These are phyloP conservation scores for Penicillium tannophilum DNA, from an alignment of 495 filamentous ascomycete species.

Conservation along the genomic window DNA sequence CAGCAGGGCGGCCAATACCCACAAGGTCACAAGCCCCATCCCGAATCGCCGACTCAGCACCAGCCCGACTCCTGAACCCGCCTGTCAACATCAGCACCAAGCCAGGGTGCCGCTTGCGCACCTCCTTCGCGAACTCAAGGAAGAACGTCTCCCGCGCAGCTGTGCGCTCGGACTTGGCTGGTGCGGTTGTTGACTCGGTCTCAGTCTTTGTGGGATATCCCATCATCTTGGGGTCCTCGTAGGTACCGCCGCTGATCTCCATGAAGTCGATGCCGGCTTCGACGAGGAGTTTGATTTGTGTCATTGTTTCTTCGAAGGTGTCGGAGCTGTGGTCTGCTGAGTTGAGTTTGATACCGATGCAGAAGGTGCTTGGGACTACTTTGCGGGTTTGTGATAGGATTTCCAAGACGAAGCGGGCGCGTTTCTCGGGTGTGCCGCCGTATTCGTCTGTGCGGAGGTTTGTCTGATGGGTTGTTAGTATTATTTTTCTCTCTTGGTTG, in stretches of 20 bases:
- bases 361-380: slow-evolving; percentile 50
- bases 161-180: slow-evolving; percentile 41
- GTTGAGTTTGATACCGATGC: slow-evolving; percentile 64
- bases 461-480: slow-evolving; percentile 25
- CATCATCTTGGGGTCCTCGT: slow-evolving; percentile 54
- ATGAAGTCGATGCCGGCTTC: slow-evolving; percentile 62
- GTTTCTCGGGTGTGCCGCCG: slow-evolving; percentile 48
- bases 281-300: slow-evolving; percentile 53
- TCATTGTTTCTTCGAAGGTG: slow-evolving; percentile 51
- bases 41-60: slow-evolving; percentile 54
- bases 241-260: slow-evolving; percentile 62
- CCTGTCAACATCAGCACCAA: slow-evolving; percentile 55
- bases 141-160: slow-evolving; percentile 63
- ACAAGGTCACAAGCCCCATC: slow-evolving; percentile 59
- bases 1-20: slow-evolving; percentile 57
- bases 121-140: slow-evolving; percentile 54
- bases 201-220: slow-evolving; percentile 15
- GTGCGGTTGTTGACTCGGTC: slow-evolving; percentile 1
- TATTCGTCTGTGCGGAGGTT: slow-evolving; percentile 53
- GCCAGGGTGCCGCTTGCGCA: slow-evolving; percentile 45
- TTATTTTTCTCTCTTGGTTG: neutral
- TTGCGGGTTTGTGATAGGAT: slow-evolving; percentile 45
- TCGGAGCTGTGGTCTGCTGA: slow-evolving; percentile 55
- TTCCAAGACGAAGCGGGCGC: slow-evolving; percentile 50
- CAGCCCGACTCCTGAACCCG: slow-evolving; percentile 57